Base-by-base conservation (phyloP, 768 basidiomycete species). In the Russula ochroleuca region DNA sequence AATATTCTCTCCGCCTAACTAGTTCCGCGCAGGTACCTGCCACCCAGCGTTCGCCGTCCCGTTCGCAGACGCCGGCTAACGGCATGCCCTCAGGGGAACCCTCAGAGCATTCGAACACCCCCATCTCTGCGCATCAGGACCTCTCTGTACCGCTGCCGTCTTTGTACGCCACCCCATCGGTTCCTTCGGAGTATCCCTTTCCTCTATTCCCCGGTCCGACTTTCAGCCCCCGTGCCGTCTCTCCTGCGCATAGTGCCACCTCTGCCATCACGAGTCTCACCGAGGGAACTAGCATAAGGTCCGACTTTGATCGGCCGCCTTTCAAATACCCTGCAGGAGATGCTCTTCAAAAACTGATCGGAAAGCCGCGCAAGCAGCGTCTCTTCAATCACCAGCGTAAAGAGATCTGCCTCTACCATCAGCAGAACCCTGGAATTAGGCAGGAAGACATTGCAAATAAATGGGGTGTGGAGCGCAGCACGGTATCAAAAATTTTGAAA, bases 401-500 rank as follows among this genome's bases (percentile, higher is more conserved):
- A 71, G 78, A 80, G 17, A 93, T 95, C 61, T 94, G 92, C 69
- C 60, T 79, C 14, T 87, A 84, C 72, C 83, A 85, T 64, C 75
- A 79, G 57, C 75, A 84, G 4, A 77, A 90, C 70, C 88, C 87
- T 0, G 82, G 82, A 57, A 79, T 83, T 21, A 83, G 88, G 63
- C 93, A 95, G 73, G 91, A 94, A 70, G 90, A 92, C 71, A 92
- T 95, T 69, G 93, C 88, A 5, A 77, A 78, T 13, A 75, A 77
- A 37, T 94, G 87, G 72, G 83, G 83, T 55, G 88, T 94, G 64
- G 93, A 95, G 71, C 85, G 93, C 57, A 94, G 91, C 76, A 95
- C 93, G n/a, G 87, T 95, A 73, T 90, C 88, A 75, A 94, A 95
- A 76, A 94, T 93, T 66, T 80, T 94, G 68, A 94, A 94, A 74